Percentiles rank a stretch among this genome's conserved stretches.
phyloP scores from a whole-genome alignment of 2,329 filamentous ascomycete genomes.

The Botrytis sinoallii region DNA sequence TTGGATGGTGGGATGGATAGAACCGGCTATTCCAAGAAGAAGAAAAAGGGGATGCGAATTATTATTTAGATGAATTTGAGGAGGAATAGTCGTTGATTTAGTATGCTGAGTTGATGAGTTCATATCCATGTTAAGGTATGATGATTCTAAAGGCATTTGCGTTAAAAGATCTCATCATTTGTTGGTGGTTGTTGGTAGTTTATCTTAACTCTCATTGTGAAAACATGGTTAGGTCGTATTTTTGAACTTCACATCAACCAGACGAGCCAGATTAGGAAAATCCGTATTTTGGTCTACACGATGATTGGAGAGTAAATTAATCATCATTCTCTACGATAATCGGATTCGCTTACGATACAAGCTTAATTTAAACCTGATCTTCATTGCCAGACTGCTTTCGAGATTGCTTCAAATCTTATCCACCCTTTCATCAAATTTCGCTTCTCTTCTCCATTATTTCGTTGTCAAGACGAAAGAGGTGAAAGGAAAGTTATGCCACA shows the following conservation, averaged over 20 bases:
- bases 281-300: not conserved
- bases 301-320: not conserved
- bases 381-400: not conserved
- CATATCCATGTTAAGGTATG: not conserved
- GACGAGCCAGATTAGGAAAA: not conserved
- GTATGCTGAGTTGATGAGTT: not conserved
- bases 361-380: not conserved
- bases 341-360: conserved; percentile 1
- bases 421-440: conserved; percentile 11
- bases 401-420: not conserved
- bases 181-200: not conserved
- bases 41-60: not conserved
- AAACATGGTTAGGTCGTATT: not conserved
- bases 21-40: not conserved
- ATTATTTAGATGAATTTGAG: not conserved
- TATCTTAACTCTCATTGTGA: not conserved
- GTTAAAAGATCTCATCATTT: not conserved
- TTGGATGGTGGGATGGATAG: not conserved
- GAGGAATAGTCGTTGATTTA: not conserved
- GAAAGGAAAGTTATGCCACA: not conserved
- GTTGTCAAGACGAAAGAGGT: too few species aligned
- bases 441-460: not conserved
- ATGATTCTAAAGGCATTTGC: not conserved
- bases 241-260: not conserved
- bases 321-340: not conserved